These are phyloP conservation scores for Fusarium anguioides DNA, from an alignment of 2,329 filamentous ascomycete species.

Conservation along the genomic window DNA sequence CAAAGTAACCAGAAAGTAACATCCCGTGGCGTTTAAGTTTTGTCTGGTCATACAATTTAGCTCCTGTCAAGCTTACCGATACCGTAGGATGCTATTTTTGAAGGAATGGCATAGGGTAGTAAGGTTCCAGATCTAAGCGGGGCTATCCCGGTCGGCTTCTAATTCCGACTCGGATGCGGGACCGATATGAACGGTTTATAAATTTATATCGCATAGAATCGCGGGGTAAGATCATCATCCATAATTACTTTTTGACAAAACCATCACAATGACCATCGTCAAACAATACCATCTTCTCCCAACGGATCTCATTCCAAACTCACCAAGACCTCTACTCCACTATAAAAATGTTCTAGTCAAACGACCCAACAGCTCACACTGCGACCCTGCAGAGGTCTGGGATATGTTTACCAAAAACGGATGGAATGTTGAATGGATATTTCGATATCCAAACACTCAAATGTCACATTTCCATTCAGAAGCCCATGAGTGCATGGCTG, in stretches of 20 bases:
- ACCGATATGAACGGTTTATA: not conserved
- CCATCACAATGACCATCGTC: slow-evolving; percentile 40
- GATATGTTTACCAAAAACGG: slow-evolving; percentile 58
- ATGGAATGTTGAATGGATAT: slow-evolving; percentile 67
- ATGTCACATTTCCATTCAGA: slow-evolving; percentile 66
- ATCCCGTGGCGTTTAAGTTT: no score
- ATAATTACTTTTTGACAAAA: rapidly evolving
- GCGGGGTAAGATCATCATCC: not conserved
- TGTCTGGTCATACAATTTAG: no score
- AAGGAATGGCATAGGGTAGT: not conserved
- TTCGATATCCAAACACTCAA: slow-evolving; percentile 66
- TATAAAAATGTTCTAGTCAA: slow-evolving; percentile 50
- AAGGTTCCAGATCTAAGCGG: not conserved
- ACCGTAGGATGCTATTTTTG: no score
- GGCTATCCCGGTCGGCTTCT: not conserved
- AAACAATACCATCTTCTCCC: slow-evolving; percentile 55
- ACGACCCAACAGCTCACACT: not conserved
- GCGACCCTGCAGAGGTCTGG: slow-evolving; percentile 53
- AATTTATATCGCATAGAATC: rapidly evolving
- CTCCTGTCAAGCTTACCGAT: no score
- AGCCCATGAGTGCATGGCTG: slow-evolving; percentile 68
- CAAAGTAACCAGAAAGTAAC: no score
- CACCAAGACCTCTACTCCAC: slow-evolving; percentile 63
- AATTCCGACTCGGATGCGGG: slow-evolving; percentile 23
- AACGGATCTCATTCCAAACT: slow-evolving; percentile 62